A percentile compares a stretch with the other conserved stretches of the same genome.
Evolutionary conservation across 2,329 filamentous ascomycete genomes (phyloP).

Genomic region (Fusarium sp.): DNA sequence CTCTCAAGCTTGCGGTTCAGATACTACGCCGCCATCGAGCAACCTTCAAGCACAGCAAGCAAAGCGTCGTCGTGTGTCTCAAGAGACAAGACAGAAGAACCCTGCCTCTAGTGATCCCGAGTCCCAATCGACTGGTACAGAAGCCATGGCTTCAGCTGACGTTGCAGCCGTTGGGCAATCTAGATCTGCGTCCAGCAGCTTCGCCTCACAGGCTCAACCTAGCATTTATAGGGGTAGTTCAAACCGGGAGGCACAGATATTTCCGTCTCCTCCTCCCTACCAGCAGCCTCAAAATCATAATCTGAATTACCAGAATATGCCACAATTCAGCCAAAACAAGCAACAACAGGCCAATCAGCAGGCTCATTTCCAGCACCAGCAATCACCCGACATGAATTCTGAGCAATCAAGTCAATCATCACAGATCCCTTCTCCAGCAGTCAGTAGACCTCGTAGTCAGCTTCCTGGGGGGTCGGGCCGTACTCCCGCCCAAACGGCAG

Average conservation of each 20-base stretch:
- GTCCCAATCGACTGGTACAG: conserved; percentile 17
- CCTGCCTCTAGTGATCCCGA: conserved; percentile 6
- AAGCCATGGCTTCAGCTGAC: conserved; percentile 21
- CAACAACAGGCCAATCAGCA: conserved; percentile 22
- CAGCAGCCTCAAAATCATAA: conserved; percentile 17
- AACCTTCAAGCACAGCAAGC: conserved; percentile 25
- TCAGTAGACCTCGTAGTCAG: conserved; percentile 6
- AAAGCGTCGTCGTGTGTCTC: conserved; percentile 45
- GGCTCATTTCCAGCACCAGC: conserved; percentile 17
- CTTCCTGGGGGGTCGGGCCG: conserved; percentile 1
- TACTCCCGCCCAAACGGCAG: conserved; percentile 7
- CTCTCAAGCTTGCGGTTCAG: conserved; percentile 4
- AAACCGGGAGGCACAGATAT: conserved; percentile 20
- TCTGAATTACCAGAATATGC: not conserved
- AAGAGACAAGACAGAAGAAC: conserved; percentile 28
- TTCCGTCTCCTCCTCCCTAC: conserved; percentile 8
- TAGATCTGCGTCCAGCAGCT: conserved; percentile 21
- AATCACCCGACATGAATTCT: conserved; percentile 13
- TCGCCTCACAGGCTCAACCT: conserved; percentile 28
- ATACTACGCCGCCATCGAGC: not conserved
- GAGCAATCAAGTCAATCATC: conserved; percentile 5
- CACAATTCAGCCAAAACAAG: conserved; percentile 3
- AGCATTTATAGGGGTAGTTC: not conserved
- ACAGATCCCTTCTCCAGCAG: conserved; percentile 3
- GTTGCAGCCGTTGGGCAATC: conserved; percentile 19